Percentiles rank a stretch among this genome's conserved stretches.
Conservation (phyloP, 2,329 filamentous ascomycete species). For the Alternaria sp. region DNA sequence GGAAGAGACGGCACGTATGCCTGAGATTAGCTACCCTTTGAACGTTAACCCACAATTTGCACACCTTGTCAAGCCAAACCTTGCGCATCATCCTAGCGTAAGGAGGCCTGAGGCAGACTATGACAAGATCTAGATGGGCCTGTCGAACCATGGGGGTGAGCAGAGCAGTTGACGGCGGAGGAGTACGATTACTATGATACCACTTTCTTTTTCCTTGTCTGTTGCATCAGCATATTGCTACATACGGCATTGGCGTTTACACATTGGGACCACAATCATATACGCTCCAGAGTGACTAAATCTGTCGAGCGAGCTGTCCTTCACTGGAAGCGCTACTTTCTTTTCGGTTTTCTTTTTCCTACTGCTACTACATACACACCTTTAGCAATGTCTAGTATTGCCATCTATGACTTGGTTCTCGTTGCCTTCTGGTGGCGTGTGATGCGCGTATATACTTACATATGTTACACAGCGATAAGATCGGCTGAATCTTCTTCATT, state of each 20-base stretch:
- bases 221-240: conserved; percentile 16
- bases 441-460: conserved; percentile 28
- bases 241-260: conserved; percentile 14
- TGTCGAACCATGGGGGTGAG: neutral
- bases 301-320: conserved; percentile 13
- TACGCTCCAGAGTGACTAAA: conserved; percentile 2
- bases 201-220: conserved; percentile 33
- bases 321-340: conserved; percentile 2
- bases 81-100: conserved; percentile 62
- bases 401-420: neutral
- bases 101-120: conserved; percentile 41
- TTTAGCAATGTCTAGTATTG: conserved; percentile 4
- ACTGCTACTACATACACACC: neutral
- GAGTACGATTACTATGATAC: conserved; percentile 40
- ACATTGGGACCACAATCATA: neutral
- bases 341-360: neutral
- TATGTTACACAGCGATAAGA: conserved; percentile 17
- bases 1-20: conserved; percentile 55
- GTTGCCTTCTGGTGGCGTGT: conserved; percentile 5
- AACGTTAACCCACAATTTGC: conserved; percentile 62
- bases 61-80: conserved; percentile 63
- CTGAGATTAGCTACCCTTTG: conserved; percentile 66
- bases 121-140: conserved; percentile 34
- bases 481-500: neutral
- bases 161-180: neutral